Conservation (phyloP, 768 basidiomycete species). For the Dictyophora rubrovolvata region DNA sequence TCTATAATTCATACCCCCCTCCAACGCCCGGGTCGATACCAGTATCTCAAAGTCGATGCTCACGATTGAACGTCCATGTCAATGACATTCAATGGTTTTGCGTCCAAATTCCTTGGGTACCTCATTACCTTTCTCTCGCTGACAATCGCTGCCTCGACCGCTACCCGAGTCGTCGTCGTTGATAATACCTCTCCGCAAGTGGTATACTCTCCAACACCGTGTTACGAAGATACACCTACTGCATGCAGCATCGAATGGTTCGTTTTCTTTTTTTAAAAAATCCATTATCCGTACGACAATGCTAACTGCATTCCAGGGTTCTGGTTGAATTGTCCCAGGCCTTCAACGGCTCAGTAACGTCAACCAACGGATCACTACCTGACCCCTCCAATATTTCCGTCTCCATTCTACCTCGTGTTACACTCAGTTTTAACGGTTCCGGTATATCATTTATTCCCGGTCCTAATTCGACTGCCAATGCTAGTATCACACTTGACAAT, state of each 20-base stretch:
- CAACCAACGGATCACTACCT: not conserved
- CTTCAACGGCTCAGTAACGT: not conserved
- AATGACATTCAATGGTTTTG: not conserved
- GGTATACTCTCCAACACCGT: constrained; percentile 6
- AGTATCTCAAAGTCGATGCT: not conserved
- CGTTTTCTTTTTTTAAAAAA: not conserved
- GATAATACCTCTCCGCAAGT: constrained; percentile 8
- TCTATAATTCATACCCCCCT: not conserved
- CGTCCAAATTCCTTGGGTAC: not conserved
- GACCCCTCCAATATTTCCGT: not conserved
- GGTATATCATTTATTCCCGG: constrained; percentile 3
- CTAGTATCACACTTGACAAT: constrained; percentile 3
- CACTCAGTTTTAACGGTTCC: constrained; percentile 3
- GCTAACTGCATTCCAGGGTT: not conserved
- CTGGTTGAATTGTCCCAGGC: not conserved
- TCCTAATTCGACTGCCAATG: not conserved
- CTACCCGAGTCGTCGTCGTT: not conserved
- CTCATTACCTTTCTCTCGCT: not conserved
- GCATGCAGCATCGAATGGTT: constrained; percentile 5
- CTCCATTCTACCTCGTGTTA: constrained; percentile 1
- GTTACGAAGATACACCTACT: not conserved
- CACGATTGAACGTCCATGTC: not conserved
- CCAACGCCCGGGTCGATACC: not conserved
- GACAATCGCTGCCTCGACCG: not conserved
- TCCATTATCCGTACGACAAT: not conserved